Conservation (phyloP, 179 eudicot genomes). For the Beta lomatogona region DNA sequence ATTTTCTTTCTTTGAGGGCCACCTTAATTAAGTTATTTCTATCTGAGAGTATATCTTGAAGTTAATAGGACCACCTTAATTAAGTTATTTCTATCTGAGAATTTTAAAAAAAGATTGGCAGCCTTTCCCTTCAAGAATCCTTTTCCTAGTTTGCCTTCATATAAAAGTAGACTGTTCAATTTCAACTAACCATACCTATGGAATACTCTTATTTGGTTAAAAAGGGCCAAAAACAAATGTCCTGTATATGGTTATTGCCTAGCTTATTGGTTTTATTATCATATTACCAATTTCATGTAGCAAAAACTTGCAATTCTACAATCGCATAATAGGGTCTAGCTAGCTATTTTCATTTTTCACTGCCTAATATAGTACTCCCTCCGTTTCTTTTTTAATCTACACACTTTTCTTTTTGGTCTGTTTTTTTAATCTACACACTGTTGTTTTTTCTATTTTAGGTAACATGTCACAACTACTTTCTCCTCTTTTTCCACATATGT, state of each 20-base stretch:
- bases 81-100: neutral
- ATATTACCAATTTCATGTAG: neutral
- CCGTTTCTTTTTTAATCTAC: too few species aligned
- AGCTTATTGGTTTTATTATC: neutral
- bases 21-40: conserved; percentile 5
- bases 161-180: neutral
- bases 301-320: neutral
- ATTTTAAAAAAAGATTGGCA: conserved; percentile 23
- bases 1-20: conserved; percentile 15
- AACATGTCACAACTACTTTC: too few species aligned
- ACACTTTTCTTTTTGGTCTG: too few species aligned
- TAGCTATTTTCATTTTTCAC: too few species aligned
- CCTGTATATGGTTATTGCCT: neutral
- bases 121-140: conserved; percentile 32
- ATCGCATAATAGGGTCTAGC: neutral
- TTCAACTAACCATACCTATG: conserved; percentile 13
- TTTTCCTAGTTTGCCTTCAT: conserved; percentile 6
- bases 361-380: too few species aligned
- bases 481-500: too few species aligned
- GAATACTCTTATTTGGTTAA: neutral
- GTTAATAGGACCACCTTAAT: conserved; percentile 5
- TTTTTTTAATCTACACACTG: too few species aligned
- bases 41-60: neutral
- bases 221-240: neutral
- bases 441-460: too few species aligned